phyloP scores from a whole-genome alignment of 139 green algal species.

The Tetraselmis striata region DNA sequence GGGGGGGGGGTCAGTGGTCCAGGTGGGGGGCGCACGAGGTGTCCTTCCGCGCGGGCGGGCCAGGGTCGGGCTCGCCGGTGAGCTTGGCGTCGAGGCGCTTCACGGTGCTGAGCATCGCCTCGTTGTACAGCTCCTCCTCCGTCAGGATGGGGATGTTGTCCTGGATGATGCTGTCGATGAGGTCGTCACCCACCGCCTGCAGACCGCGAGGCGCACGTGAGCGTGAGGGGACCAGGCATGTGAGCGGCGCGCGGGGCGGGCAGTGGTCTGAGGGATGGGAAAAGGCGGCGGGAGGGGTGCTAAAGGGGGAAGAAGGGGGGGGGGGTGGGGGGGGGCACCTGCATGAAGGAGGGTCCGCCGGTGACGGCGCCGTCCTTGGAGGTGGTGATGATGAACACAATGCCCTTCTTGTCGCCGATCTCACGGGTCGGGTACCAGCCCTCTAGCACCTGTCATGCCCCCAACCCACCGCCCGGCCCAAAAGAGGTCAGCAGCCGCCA shows the following conservation, averaged over 20 bases:
- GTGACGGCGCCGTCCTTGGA: constrained; percentile 90
- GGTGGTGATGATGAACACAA: constrained; percentile 89
- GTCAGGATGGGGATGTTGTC: constrained; percentile 95
- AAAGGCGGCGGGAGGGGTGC: too few relatives aligned
- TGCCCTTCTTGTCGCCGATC: constrained; percentile 75
- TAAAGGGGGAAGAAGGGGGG: too few relatives aligned
- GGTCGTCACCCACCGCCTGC: constrained; percentile 75
- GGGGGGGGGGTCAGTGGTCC: not conserved
- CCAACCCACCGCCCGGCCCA: too few relatives aligned
- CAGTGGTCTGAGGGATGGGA: too few relatives aligned
- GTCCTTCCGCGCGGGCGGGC: constrained; percentile 40
- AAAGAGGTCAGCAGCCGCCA: not conserved
- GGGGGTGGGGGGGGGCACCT: constrained; percentile 14
- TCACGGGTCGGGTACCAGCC: constrained; percentile 79
- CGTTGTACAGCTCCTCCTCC: constrained; percentile 90
- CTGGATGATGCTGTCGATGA: constrained; percentile 83
- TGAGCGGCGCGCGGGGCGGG: too few relatives aligned
- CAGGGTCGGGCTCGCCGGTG: constrained; percentile 54
- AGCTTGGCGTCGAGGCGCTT: constrained; percentile 80
- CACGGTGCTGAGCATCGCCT: constrained; percentile 64
- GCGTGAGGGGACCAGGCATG: too few relatives aligned
- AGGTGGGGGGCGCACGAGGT: not conserved
- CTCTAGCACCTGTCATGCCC: constrained; percentile 53
- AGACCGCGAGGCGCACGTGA: too few relatives aligned
- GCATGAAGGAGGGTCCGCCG: constrained; percentile 76